Base-by-base conservation (phyloP, 2,329 filamentous ascomycete species). In the Aspergillus jensenii region DNA sequence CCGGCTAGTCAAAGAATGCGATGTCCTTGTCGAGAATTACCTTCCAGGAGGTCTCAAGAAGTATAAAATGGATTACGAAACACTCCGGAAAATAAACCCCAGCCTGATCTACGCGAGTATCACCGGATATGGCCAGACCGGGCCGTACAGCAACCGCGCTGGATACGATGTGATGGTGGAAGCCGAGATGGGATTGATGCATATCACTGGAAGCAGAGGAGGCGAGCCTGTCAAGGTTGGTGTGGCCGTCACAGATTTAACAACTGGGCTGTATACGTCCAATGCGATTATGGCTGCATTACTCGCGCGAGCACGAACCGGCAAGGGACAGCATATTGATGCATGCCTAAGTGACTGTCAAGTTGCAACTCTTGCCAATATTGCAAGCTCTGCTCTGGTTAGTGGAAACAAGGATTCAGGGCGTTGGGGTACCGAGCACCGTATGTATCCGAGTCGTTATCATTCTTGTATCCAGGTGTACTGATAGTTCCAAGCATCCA, bases 91-190 rank as follows among this genome's bases (percentile, higher is more conserved):
- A 64, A 87, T 97, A 72, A 98, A 98, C 70, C 93, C 93, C 0
- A 79, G 82, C 6, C 81, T 99, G 47, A 90, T 99, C 65, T 99
- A 99, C 71, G 92, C 93, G 14, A 96, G 91, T 65, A 96, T 99
- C 67, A 99, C 95, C 0, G 95, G 95, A 1, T 99, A 98, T 71
- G 95, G 95, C 2, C 95, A 99, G 73, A 96, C 90, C 1, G 95
- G 95, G 0, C 95, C 95, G 0, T 96, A 96, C 75, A 86, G 88
- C 6, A 85, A 87, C 62, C 84, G 95, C 14, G 92, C 95, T 3
- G 95, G 95, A 4, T 99, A 99, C 81, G 95, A 99, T 76, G 95
- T 99, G 65, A 99, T 99, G 93, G 93, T 99, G 11, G 95, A 99
- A 79, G 95, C 95, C 59, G 95, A 98, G 73, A 93, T 99, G 78